A percentile compares a stretch with the other conserved stretches of the same genome.
These are phyloP conservation scores for Cryptosporidium bovis DNA, from an alignment of 169 alveolate genomes.

Conservation along the genomic window DNA sequence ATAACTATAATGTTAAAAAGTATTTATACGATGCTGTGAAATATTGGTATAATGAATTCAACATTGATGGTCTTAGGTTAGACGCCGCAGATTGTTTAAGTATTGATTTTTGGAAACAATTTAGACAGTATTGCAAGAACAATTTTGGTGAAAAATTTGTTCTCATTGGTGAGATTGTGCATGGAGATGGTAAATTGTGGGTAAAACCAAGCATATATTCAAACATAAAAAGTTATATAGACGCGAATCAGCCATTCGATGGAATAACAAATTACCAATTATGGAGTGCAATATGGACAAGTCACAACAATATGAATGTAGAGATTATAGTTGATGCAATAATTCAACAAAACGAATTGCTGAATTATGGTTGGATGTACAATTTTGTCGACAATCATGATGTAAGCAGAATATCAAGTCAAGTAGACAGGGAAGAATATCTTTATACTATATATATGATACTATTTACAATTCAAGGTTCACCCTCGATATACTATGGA, in stretches of 20 bases:
- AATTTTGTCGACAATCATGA: slow-evolving; percentile 69
- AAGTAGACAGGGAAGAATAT: slow-evolving; percentile 15
- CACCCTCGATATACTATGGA: slow-evolving; percentile 70
- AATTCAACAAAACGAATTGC: slow-evolving; percentile 5
- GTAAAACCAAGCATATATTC: slow-evolving; percentile 15
- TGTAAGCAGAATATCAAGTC: slow-evolving; percentile 69
- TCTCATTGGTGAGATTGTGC: slow-evolving; percentile 51
- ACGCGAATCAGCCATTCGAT: slow-evolving; percentile 46
- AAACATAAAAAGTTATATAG: background rate
- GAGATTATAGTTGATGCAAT: slow-evolving; percentile 8
- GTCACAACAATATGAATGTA: slow-evolving; percentile 29
- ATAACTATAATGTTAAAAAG: slow-evolving; percentile 36
- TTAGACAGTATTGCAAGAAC: slow-evolving; percentile 42
- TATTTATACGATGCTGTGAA: slow-evolving; percentile 57
- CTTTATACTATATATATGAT: slow-evolving; percentile 36
- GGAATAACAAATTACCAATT: slow-evolving; percentile 55
- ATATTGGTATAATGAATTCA: slow-evolving; percentile 54
- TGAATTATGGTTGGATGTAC: slow-evolving; percentile 52
- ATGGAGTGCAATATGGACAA: slow-evolving; percentile 65
- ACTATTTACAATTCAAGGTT: slow-evolving; percentile 32
- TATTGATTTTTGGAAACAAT: slow-evolving; percentile 52
- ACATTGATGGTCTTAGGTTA: slow-evolving; percentile 57
- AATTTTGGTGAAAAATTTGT: slow-evolving; percentile 59
- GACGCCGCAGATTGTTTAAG: slow-evolving; percentile 67
- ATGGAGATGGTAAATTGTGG: slow-evolving; percentile 43